Evolutionary conservation across 495 filamentous ascomycete species (phyloP), one percentile per base, ranked within the genome.

Genomic region (Emericellopsis terricola): DNA sequence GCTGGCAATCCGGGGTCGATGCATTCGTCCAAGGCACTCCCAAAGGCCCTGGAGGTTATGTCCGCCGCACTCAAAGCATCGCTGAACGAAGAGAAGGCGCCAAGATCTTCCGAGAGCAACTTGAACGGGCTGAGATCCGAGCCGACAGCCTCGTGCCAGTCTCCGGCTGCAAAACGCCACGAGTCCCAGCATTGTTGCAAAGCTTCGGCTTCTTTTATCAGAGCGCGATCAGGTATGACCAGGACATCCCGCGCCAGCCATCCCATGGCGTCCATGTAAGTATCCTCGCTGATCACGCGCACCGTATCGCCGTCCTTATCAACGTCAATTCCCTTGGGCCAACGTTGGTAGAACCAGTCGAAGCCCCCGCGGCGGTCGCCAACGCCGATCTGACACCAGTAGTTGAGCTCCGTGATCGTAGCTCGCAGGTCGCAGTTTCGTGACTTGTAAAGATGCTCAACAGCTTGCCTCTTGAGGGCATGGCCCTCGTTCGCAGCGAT

Each of bases 301-400:
- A 84, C 59, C 8, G 54, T 62, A 28, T 78, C 57, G 2, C 75
- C 74, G 30, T 76, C 48, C 13, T 65, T 56, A 42, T 86, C 76
- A 3, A 78, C 43, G 46, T 86, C 81, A 3, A 57, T 48, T 0
- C 78, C 76, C 15, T 58, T 68, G 11, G 83, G 78, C 71, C 73
- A 86, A 26, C 71, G 65, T 34, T 64, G 75, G 52, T 70, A 80
- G 37, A 89, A 77, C 91, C 91, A 99, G 34, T 89, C 82, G 16
- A 93, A 63, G 2, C 87, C 86, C 1, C 81, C 77, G 48, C 80
- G 81, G 10, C 71, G 63, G 44, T 91, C 87, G n/a, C 91, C 91
- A 17, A 96, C 71, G 1, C 72, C 85, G 53, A 96, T 84, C 53
- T 94, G 89, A 45, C 91, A 96, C 84, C 84, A 94, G 51, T 89